phyloP scores from a whole-genome alignment of 495 filamentous ascomycete genomes.

The Talaromyces proteolyticus region DNA sequence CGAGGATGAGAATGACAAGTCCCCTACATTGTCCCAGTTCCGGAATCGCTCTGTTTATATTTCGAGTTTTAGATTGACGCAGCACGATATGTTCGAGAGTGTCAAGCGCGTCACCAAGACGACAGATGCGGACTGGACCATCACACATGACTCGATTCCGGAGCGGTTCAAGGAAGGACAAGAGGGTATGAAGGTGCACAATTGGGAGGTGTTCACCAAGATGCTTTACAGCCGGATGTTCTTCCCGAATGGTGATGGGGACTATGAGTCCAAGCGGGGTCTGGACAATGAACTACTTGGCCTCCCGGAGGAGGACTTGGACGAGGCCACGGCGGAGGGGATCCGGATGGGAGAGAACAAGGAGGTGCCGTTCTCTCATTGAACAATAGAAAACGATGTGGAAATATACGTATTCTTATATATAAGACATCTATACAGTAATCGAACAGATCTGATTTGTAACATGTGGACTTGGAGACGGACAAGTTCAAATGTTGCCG shows the following conservation, averaged over 20 bases:
- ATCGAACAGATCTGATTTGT: too few relatives aligned
- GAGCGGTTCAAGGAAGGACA: slow-evolving; percentile 39
- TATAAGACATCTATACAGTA: too few relatives aligned
- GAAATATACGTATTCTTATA: too few relatives aligned
- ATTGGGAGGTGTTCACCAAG: slow-evolving; percentile 39
- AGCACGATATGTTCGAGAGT: slow-evolving; percentile 47
- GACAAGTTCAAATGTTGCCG: too few relatives aligned
- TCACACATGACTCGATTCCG: slow-evolving; percentile 30
- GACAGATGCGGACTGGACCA: slow-evolving; percentile 48
- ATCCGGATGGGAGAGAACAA: too few relatives aligned
- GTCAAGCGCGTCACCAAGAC: slow-evolving; percentile 47
- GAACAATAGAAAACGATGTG: too few relatives aligned
- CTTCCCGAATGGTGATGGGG: slow-evolving; percentile 35
- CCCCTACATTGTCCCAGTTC: slow-evolving; percentile 21
- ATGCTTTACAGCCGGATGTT: slow-evolving; percentile 50
- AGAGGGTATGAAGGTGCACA: slow-evolving; percentile 31
- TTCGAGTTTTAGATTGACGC: slow-evolving; percentile 39
- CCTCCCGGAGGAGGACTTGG: slow-evolving; percentile 53
- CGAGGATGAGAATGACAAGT: slow-evolving; percentile 34
- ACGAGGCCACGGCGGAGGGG: slow-evolving; percentile 52
- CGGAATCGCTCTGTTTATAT: slow-evolving; percentile 39
- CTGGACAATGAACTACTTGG: slow-evolving; percentile 33
- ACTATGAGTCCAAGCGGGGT: slow-evolving; percentile 24
- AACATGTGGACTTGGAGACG: too few relatives aligned
- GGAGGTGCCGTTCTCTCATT: too few relatives aligned